Evolutionary conservation across 805 yeast genomes (phyloP).

Genomic region (Zygosaccharomyces bailii): DNA sequence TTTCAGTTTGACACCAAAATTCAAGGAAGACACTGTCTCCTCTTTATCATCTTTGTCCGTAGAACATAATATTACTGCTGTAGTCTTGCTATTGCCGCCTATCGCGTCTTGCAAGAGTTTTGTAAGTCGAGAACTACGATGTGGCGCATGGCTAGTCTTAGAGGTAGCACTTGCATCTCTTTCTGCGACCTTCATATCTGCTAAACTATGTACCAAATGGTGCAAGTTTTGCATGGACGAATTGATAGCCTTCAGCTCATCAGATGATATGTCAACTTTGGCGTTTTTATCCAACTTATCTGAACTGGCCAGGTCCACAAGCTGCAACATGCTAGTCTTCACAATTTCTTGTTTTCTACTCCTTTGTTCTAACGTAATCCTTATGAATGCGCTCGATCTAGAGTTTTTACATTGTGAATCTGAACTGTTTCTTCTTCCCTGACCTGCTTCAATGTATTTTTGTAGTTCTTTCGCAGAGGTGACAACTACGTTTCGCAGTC

Average conservation of each 20-base stretch:
- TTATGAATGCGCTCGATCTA: conserved; percentile 77
- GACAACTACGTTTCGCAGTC: conserved; percentile 61
- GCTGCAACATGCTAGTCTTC: conserved; percentile 52
- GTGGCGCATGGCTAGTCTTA: conserved; percentile 45
- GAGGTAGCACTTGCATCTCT: conserved; percentile 57
- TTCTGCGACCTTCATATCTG: conserved; percentile 29
- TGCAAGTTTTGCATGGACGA: conserved; percentile 75
- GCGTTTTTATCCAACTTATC: conserved; percentile 48
- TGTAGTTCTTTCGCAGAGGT: conserved; percentile 56
- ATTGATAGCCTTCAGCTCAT: conserved; percentile 83
- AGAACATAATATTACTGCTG: conserved; percentile 70
- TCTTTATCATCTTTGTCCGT: conserved; percentile 52
- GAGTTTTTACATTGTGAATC: conserved; percentile 70
- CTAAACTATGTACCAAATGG: conserved; percentile 72
- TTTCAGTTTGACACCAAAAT: conserved; percentile 75
- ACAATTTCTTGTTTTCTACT: conserved; percentile 39
- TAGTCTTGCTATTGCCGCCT: conserved; percentile 79
- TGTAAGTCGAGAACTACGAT: conserved; percentile 75
- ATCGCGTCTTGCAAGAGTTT: conserved; percentile 73
- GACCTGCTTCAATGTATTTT: conserved; percentile 56
- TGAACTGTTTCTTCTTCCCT: conserved; percentile 51
- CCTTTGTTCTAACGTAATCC: conserved; percentile 62
- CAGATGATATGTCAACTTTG: conserved; percentile 63
- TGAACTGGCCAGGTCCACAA: conserved; percentile 86
- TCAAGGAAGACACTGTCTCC: conserved; percentile 67